A percentile compares a stretch with the other conserved stretches of the same genome.
Conservation (phyloP, 768 basidiomycete genomes). For the Russula brevipes region DNA sequence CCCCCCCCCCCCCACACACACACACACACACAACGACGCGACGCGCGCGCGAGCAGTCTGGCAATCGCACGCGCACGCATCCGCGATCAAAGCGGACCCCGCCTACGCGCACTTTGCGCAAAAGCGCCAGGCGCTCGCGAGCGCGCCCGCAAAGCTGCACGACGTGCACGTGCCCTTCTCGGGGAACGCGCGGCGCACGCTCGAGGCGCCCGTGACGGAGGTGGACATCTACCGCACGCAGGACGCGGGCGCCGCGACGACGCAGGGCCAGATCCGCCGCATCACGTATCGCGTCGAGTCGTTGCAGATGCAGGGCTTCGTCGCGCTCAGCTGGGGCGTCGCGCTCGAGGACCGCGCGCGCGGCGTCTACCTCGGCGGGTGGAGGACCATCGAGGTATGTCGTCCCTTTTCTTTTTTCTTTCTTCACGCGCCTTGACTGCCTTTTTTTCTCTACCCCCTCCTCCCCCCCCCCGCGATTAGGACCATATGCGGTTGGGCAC, state of each 20-base stretch:
- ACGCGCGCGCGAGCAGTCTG: not conserved
- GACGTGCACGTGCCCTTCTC: not conserved
- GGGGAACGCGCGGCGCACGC: not conserved
- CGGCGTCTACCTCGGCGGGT: constrained; percentile 1
- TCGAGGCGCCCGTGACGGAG: constrained; percentile 4
- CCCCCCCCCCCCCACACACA: not conserved
- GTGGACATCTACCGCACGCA: not conserved
- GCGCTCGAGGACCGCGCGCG: not conserved
- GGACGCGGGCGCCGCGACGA: not conserved
- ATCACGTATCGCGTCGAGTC: not conserved
- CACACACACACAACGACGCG: too few relatives aligned
- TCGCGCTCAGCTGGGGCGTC: not conserved
- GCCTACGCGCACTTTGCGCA: not conserved
- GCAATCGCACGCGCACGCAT: not conserved
- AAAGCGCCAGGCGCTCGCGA: not conserved
- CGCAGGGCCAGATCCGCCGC: not conserved
- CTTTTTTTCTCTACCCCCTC: not conserved
- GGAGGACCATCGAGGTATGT: constrained; percentile 6
- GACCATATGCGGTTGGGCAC: constrained; percentile 16
- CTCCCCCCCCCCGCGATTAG: not conserved
- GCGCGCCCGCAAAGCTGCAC: not conserved
- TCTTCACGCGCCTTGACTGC: not conserved
- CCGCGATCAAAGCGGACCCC: constrained; percentile 5
- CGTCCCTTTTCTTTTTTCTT: not conserved
- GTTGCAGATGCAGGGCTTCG: constrained; percentile 1